Conservation (phyloP, 192 early-diverging fungal species). For the Funneliformis mosseae region DNA sequence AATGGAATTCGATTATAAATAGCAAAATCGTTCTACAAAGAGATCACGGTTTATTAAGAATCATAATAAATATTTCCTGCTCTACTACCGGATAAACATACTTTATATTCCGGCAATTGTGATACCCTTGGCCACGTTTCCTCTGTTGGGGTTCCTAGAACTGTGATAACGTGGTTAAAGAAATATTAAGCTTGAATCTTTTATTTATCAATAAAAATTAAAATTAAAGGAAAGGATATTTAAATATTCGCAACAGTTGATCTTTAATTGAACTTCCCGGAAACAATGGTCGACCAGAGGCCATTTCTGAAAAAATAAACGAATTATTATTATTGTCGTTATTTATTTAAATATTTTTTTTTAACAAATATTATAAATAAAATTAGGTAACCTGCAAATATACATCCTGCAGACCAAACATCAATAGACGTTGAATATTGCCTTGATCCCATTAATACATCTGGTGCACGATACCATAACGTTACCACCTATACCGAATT, state of each 20-base stretch:
- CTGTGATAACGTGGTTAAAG: slow-evolving; percentile 39
- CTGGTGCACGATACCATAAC: slow-evolving; percentile 86
- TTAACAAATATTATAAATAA: slow-evolving; percentile 16
- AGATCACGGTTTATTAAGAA: neutral
- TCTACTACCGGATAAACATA: slow-evolving; percentile 32
- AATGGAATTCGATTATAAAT: slow-evolving; percentile 70
- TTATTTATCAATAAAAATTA: neutral
- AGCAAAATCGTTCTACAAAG: slow-evolving; percentile 69
- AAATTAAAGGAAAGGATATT: slow-evolving; percentile 50
- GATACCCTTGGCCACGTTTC: slow-evolving; percentile 84
- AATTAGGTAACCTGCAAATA: slow-evolving; percentile 67
- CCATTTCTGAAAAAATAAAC: slow-evolving; percentile 61
- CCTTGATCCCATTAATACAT: slow-evolving; percentile 85
- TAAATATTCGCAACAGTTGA: slow-evolving; percentile 91
- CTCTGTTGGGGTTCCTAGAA: slow-evolving; percentile 81
- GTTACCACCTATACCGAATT: slow-evolving; percentile 64
- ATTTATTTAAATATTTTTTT: neutral
- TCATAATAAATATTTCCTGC: neutral
- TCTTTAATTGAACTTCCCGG: slow-evolving; percentile 86
- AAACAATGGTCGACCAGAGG: slow-evolving; percentile 87
- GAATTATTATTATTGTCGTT: neutral
- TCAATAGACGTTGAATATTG: slow-evolving; percentile 89
- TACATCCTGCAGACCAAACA: slow-evolving; percentile 86
- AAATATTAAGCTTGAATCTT: neutral
- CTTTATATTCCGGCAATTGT: slow-evolving; percentile 88